Evolutionary conservation across 1,139 yeast species (phyloP).

Genomic region (Taphrina sp.): DNA sequence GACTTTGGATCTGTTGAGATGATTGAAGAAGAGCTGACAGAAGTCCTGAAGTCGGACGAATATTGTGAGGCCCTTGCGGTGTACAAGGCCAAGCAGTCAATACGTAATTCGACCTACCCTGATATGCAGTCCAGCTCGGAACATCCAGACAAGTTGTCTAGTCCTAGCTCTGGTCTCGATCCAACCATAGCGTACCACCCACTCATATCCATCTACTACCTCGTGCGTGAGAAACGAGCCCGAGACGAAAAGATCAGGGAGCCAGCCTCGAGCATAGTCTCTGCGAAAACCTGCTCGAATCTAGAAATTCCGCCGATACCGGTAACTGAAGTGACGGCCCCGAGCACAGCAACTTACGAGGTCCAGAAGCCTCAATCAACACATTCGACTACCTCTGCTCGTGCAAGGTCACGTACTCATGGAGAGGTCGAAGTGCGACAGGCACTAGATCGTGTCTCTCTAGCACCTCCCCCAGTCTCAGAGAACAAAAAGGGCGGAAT

Average conservation of each 20-base stretch:
- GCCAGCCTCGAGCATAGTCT: constrained; percentile 7
- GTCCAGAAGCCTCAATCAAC: not conserved
- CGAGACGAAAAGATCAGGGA: constrained; percentile 44
- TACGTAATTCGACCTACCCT: not conserved
- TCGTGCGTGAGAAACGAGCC: constrained; percentile 80
- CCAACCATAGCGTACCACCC: constrained; percentile 71
- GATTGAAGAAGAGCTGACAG: constrained; percentile 57
- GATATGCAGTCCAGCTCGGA: not conserved
- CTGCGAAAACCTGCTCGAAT: constrained; percentile 15
- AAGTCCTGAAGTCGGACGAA: constrained; percentile 61
- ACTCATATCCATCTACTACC: constrained; percentile 74
- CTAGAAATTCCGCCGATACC: constrained; percentile 30
- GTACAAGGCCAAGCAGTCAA: constrained; percentile 54
- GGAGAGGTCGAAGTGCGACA: constrained; percentile 31
- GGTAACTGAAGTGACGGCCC: constrained; percentile 13
- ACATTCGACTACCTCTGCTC: constrained; percentile 10
- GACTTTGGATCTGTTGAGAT: constrained; percentile 73
- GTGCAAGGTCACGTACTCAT: constrained; percentile 32
- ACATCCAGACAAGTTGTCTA: too few species aligned
- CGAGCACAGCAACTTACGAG: constrained; percentile 21
- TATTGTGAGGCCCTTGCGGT: constrained; percentile 64
- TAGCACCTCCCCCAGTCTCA: constrained; percentile 14
- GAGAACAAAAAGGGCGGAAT: constrained; percentile 28
- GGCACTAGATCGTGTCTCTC: constrained; percentile 18
- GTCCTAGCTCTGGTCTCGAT: constrained; percentile 36